Evolutionary conservation across 75 land plant genomes (phyloP).

Genomic region (Cryptomeria japonica): DNA sequence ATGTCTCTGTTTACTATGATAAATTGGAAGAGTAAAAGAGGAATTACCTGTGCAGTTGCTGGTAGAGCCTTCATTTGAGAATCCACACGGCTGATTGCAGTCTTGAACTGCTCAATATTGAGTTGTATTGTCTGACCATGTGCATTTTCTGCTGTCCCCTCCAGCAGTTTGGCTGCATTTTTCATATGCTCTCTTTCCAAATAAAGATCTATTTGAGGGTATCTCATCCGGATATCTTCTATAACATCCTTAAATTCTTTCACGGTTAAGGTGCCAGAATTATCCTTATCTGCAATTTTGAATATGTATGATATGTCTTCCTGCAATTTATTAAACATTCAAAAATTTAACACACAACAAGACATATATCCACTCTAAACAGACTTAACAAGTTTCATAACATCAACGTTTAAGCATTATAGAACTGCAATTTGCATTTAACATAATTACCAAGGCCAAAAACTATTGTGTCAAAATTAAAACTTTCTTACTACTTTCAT

Average conservation of each 20-base stretch:
- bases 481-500: too few species aligned
- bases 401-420: background rate
- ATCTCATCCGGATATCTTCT: conserved; percentile 60
- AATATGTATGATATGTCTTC: conserved; percentile 83
- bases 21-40: background rate
- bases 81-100: conserved; percentile 63
- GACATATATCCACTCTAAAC: background rate
- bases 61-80: conserved; percentile 81
- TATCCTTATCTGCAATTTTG: conserved; percentile 79
- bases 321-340: conserved; percentile 30
- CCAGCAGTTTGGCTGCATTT: conserved; percentile 44
- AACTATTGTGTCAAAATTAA: background rate
- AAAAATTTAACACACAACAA: background rate
- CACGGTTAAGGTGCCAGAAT: conserved; percentile 69
- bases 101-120: conserved; percentile 76
- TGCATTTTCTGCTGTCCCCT: conserved; percentile 30
- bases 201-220: conserved; percentile 87
- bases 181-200: conserved; percentile 66
- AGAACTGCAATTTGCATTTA: background rate
- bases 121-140: conserved; percentile 39
- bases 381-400: background rate
- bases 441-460: background rate
- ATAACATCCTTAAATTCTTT: conserved; percentile 74
- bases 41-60: conserved; percentile 88
- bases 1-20: background rate